These are phyloP conservation scores for Metarhizium humberi DNA, from an alignment of 2,329 filamentous ascomycete species.

Conservation along the genomic window DNA sequence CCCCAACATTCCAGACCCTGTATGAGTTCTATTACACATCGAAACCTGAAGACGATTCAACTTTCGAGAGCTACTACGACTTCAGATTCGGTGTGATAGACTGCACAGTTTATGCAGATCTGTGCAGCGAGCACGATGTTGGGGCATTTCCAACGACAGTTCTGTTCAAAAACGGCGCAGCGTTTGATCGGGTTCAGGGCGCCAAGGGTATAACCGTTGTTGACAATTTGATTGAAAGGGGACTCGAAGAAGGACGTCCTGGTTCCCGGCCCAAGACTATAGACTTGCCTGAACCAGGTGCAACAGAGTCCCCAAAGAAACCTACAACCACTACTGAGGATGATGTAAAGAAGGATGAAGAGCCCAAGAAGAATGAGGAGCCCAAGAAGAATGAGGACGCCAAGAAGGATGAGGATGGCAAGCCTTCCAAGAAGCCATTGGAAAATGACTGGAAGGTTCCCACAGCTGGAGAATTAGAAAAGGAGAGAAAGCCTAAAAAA, in stretches of 20 bases:
- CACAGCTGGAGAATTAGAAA: constrained; percentile 19
- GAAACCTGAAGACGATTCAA: constrained; percentile 51
- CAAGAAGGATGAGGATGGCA: neutral
- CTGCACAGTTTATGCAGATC: constrained; percentile 73
- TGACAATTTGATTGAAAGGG: constrained; percentile 63
- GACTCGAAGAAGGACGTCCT: constrained; percentile 68
- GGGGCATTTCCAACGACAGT: constrained; percentile 65
- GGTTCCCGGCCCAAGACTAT: constrained; percentile 64
- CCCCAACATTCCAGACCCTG: constrained; percentile 79
- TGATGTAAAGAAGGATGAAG: constrained; percentile 8
- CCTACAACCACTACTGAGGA: constrained; percentile 20
- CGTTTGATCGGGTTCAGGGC: constrained; percentile 54
- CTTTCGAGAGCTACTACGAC: constrained; percentile 75
- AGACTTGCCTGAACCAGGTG: constrained; percentile 63
- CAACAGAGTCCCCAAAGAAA: constrained; percentile 32
- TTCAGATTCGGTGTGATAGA: constrained; percentile 83
- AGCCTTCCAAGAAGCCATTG: constrained; percentile 16
- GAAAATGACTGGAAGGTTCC: constrained; percentile 20
- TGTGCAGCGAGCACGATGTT: constrained; percentile 62
- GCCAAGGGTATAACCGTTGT: constrained; percentile 57
- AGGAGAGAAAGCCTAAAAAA: constrained; percentile 35
- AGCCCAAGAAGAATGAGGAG: neutral
- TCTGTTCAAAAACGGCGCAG: constrained; percentile 70
- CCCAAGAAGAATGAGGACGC: constrained; percentile 11
- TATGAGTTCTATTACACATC: constrained; percentile 96